These are phyloP conservation scores for Abortiporus biennis DNA, from an alignment of 1,284 basidiomycete genomes.

Conservation along the genomic window DNA sequence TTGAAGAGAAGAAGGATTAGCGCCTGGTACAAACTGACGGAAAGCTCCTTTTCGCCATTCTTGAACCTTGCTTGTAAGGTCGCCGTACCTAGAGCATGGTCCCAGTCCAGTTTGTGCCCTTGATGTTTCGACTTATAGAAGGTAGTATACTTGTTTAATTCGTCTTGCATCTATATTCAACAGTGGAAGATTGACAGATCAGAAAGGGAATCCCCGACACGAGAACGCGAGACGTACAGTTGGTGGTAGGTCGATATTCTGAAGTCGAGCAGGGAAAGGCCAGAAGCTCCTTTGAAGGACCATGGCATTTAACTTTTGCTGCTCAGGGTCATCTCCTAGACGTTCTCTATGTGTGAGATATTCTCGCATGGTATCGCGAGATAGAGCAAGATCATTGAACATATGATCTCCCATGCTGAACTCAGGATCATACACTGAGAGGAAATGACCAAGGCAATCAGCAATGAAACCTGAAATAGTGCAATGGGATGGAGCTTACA, in stretches of 20 bases:
- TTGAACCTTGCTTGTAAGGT: constrained; percentile 68
- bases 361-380: constrained; percentile 59
- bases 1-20: constrained; percentile 91
- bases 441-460: not conserved
- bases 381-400: constrained; percentile 82
- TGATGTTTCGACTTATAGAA: constrained; percentile 78
- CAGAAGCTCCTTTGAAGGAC: constrained; percentile 72
- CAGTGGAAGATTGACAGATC: not conserved
- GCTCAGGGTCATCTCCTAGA: constrained; percentile 12
- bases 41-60: constrained; percentile 78
- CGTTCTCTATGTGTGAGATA: constrained; percentile 34
- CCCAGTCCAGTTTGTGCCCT: constrained; percentile 73
- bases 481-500: constrained; percentile 36
- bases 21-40: constrained; percentile 88
- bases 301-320: constrained; percentile 52
- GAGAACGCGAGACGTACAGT: constrained; percentile 30
- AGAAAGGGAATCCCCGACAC: not conserved
- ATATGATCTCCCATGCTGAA: constrained; percentile 87
- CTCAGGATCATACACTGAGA: constrained; percentile 77
- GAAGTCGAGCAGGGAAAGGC: constrained; percentile 58
- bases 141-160: constrained; percentile 52
- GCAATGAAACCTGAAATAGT: not conserved
- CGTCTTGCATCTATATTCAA: constrained; percentile 57
- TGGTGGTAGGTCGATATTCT: constrained; percentile 45
- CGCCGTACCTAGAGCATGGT: constrained; percentile 77